Evolutionary conservation across 148 eudicot species (phyloP), one percentile per base, ranked within the genome.

Genomic region (Pouteria glomerata): DNA sequence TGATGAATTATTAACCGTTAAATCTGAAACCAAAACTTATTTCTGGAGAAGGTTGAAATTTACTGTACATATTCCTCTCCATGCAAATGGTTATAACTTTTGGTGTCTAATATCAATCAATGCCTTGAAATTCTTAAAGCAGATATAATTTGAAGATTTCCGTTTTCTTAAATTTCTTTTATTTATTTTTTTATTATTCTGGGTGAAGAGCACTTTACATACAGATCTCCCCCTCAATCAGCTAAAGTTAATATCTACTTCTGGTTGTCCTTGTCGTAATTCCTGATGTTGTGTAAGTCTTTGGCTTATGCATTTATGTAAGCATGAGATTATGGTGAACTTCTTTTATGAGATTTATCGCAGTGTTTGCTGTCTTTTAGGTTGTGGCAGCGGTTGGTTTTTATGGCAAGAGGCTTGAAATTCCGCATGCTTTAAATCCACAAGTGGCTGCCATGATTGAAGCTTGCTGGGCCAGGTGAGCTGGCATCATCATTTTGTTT

Each of bases 361-460:
- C 19, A 39, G 21, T 60, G 21, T 63, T 8, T 78, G 41, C 61
- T 66, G 56, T 57, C 57, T 55, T 70, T 34, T 57, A 94, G 98
- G 98, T 94, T 78, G 91, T 91, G 64, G 97, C 96, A 55, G 97
- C 98, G 31, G 97, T 94, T 63, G 98, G 88, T 61, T 89, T 94
- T 72, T 87, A 85, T 82, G 74, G 84, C 41, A 87, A 80, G 81
- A 85, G 96, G 85, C 96, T 91, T 51, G 98, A 91, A 72, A 89
- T 94, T 82, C 96, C 98, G 2, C 85, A 74, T 47, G 85, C 82
- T 67, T 74, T 91, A 61, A 91, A 91, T 76, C 96, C 91, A 82
- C 90, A 81, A 81, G 77, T 94, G 47, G 91, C 98, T 30, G 64
- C 90, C 69, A 61, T 94, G 29, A 89, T 94, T 52, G 96, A 94